A percentile compares a stretch with the other conserved stretches of the same genome.
phyloP scores from a whole-genome alignment of 2,329 filamentous ascomycete genomes.

The Sordariomycetes sp. region DNA sequence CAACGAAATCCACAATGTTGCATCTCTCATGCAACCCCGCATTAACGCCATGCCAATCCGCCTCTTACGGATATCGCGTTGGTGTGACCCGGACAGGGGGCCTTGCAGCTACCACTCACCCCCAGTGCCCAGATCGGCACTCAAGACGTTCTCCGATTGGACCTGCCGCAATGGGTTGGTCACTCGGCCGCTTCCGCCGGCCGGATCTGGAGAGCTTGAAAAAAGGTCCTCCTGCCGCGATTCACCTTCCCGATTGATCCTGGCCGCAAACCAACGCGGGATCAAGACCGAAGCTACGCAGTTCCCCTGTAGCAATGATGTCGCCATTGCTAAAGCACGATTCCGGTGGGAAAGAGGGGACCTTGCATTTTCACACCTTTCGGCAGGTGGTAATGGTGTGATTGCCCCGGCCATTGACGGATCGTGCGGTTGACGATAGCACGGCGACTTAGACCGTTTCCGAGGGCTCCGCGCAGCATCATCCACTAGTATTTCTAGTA shows the following conservation, averaged over 20 bases:
- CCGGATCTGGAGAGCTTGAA: neutral
- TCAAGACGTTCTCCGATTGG: neutral
- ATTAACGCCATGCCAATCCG: too few relatives aligned
- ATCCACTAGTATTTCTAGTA: neutral
- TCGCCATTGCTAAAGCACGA: neutral
- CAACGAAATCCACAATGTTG: too few relatives aligned
- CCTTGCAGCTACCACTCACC: neutral
- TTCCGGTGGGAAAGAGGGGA: neutral
- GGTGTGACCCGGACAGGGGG: neutral
- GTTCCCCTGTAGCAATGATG: neutral
- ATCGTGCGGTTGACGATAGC: neutral
- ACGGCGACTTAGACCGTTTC: neutral
- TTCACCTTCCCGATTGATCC: neutral
- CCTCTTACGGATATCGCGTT: neutral
- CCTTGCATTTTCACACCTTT: neutral
- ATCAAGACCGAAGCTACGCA: neutral
- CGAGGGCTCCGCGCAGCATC: neutral
- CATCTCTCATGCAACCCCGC: too few relatives aligned
- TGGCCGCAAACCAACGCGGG: neutral
- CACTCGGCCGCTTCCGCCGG: too few relatives aligned
- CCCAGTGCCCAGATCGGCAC: neutral
- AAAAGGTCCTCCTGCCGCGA: neutral
- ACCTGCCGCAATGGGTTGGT: neutral
- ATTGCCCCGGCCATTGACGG: neutral
- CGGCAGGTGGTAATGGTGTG: neutral